Evolutionary conservation across 2,329 filamentous ascomycete species (phyloP), one percentile per base, ranked within the genome.

Genomic region (Parascedosporium putredinis): DNA sequence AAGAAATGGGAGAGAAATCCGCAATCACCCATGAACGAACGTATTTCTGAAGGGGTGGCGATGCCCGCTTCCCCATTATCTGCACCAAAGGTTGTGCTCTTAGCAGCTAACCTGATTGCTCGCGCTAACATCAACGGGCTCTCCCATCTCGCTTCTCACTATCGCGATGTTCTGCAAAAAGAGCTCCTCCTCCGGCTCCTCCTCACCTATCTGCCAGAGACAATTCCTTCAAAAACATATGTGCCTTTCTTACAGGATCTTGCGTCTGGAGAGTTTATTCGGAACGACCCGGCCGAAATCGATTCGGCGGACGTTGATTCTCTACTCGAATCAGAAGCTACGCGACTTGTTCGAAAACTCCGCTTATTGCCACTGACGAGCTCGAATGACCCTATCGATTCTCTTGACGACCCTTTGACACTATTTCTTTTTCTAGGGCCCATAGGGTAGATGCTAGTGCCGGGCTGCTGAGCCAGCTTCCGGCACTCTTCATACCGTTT

Each of bases 121-220:
- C 76, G 78, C 58, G 74, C 79, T 60, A 78, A 90, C 61, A 70
- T 89, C 57, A 63, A 73, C 56, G 73, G 75, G 55, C 68, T 93
- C 52, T 73, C 76, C 51, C 71, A 70, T 49, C 70, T 93, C 54
- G 73, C 79, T 48, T 70, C 75, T 20, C 68, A 72, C 34, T 69
- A 85, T 56, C 65, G 67, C 49, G 68, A 75, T 50, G 72, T 82
- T 33, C 70, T 93, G 50, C 72, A 75, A 24, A 74, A 76, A 42
- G 79, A 85, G 51, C 68, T 88, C 12, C 62, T 87, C 22, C 71
- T 93, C 51, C 81, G 84, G 42, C 81, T 93, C 49, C 67, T 94
- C 20, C 74, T 94, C 43, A 87, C 83, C 18, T 87, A 84, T 60
- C 73, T 94, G 1, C 88, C 88, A 23, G 86, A 91, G 64, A 83